Conservation (phyloP, 225 moss, liverwort and hornwort species). For the Marchantia paleacea region DNA sequence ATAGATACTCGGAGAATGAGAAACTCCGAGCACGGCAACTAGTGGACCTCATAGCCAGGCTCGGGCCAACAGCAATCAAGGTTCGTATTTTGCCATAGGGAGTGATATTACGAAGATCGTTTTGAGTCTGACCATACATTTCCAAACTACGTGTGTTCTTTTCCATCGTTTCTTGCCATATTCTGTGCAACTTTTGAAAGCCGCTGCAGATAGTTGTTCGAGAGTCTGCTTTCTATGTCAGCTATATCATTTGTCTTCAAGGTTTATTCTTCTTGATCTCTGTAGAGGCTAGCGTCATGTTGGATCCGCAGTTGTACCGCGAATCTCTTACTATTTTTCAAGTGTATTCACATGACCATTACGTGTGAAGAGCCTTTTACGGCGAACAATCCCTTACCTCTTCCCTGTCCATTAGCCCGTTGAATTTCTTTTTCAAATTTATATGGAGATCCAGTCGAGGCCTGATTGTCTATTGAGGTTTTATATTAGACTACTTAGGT, state of each 20-base stretch:
- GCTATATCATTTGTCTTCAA: background rate
- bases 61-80: constrained; percentile 92
- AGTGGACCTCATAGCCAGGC: constrained; percentile 70
- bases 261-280: no score
- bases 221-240: background rate
- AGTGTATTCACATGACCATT: no score
- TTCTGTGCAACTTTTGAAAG: background rate
- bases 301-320: no score
- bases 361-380: no score
- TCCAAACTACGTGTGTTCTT: background rate
- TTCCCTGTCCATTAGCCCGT: no score
- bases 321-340: no score
- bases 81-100: constrained; percentile 29
- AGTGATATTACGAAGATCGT: background rate
- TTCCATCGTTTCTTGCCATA: background rate
- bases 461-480: no score
- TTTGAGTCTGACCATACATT: background rate
- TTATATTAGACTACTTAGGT: no score
- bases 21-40: constrained; percentile 63
- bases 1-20: constrained; percentile 53
- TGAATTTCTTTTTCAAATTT: no score
- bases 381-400: no score
- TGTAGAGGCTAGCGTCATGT: no score
- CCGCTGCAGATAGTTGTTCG: background rate
- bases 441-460: no score